A percentile compares a stretch with the other conserved stretches of the same genome.
Conservation (phyloP, 108 stramenopile genomes). For the Stephanodiscus minutulus region DNA sequence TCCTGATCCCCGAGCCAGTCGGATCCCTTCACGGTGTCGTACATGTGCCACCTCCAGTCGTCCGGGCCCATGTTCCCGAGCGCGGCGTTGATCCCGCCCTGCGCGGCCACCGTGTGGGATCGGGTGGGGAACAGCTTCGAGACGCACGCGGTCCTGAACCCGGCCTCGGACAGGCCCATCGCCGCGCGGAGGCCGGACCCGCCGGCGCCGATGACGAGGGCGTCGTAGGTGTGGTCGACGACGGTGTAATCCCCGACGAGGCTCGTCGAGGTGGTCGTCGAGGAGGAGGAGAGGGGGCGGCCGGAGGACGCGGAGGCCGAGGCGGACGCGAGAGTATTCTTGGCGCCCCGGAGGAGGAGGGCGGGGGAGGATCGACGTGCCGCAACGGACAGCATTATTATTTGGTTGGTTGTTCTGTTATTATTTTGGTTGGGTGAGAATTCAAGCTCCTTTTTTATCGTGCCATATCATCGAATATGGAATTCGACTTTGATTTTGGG, state of each 20-base stretch:
- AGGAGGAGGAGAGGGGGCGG: constrained; percentile 16
- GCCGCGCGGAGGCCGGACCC: constrained; percentile 97
- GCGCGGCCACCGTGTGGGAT: constrained; percentile 98
- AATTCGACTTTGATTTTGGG: too few relatives aligned
- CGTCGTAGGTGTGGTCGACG: constrained; percentile 99
- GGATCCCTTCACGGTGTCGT: constrained; percentile 99
- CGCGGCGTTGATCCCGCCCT: constrained; percentile 99
- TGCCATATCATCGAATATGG: too few relatives aligned
- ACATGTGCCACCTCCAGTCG: constrained; percentile 99
- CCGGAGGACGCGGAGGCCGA: constrained; percentile 12
- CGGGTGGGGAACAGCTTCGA: constrained; percentile 99
- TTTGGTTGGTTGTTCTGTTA: too few relatives aligned
- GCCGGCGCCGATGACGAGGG: constrained; percentile 98
- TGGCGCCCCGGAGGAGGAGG: neutral
- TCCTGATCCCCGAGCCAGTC: constrained; percentile 99
- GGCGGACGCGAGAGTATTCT: constrained; percentile 23
- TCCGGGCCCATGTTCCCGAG: constrained; percentile 93
- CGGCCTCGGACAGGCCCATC: constrained; percentile 97
- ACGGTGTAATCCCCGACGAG: constrained; percentile 81
- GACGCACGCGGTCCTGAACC: constrained; percentile 99
- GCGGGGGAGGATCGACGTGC: constrained; percentile 7
- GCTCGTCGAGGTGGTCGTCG: constrained; percentile 34
- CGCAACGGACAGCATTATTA: constrained; percentile 3
- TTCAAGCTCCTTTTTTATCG: too few relatives aligned
- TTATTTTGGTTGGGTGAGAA: too few relatives aligned